Percentiles rank a stretch among this genome's conserved stretches.
Evolutionary conservation across 2,329 filamentous ascomycete species (phyloP).

Genomic region (Beauveria australis): DNA sequence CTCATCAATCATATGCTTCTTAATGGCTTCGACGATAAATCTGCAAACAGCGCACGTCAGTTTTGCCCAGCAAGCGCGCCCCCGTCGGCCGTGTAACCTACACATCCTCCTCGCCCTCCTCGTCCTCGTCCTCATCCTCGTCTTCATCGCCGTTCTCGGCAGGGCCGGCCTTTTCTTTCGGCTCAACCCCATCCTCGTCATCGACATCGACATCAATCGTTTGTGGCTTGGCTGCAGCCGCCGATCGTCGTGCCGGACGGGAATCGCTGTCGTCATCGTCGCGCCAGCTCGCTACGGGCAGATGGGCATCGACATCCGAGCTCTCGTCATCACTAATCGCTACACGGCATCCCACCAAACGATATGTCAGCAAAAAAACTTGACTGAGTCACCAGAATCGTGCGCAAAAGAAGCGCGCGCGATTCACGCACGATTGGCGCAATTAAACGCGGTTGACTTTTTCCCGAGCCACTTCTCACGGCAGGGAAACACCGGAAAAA

Average conservation of each 20-base stretch:
- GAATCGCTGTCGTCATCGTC: slow-evolving; percentile 15
- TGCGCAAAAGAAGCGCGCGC: neutral
- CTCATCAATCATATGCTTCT: slow-evolving; percentile 53
- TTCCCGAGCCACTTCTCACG: neutral
- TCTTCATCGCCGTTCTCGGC: neutral
- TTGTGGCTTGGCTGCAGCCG: slow-evolving; percentile 22
- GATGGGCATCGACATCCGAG: slow-evolving; percentile 23
- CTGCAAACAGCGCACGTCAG: slow-evolving; percentile 31
- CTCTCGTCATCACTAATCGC: slow-evolving; percentile 30
- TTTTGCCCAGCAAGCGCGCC: neutral
- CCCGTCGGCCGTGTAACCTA: slow-evolving; percentile 5
- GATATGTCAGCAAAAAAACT: neutral
- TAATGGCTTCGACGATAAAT: slow-evolving; percentile 67
- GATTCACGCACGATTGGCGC: neutral
- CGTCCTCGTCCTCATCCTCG: neutral
- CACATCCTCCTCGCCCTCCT: slow-evolving; percentile 18
- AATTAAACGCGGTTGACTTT: neutral
- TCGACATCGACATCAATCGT: slow-evolving; percentile 29
- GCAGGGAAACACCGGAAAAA: neutral
- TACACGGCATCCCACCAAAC: slow-evolving; percentile 12
- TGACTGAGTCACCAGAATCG: neutral
- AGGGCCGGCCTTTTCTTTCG: slow-evolving; percentile 17
- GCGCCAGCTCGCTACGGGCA: slow-evolving; percentile 18
- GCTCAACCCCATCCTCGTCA: slow-evolving; percentile 36
- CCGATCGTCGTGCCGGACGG: slow-evolving; percentile 16